phyloP scores from a whole-genome alignment of 2,329 filamentous ascomycete genomes.

The Apiospora hydei region DNA sequence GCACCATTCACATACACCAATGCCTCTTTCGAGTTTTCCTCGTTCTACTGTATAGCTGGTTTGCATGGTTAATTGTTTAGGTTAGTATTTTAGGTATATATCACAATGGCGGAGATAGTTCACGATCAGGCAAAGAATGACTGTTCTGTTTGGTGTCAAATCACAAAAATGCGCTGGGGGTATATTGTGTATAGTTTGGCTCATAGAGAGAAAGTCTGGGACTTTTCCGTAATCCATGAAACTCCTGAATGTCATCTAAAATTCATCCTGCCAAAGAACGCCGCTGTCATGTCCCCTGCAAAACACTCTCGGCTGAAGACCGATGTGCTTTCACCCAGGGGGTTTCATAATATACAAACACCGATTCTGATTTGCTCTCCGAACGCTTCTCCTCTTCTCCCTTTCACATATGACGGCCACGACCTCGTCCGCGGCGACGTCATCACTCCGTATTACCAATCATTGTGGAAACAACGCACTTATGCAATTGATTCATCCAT shows the following conservation, averaged over 20 bases:
- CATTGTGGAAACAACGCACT: not conserved
- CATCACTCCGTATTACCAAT: constrained; percentile 26
- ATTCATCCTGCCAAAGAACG: constrained; percentile 27
- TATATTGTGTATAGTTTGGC: constrained; percentile 39
- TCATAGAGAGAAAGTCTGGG: constrained; percentile 30
- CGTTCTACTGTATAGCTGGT: not conserved
- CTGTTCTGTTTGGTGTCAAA: constrained; percentile 28
- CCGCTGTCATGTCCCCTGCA: constrained; percentile 24
- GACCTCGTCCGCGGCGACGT: not conserved
- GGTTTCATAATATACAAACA: constrained; percentile 28
- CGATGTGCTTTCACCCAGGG: constrained; percentile 3
- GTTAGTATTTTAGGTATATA: not conserved
- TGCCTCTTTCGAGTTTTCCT: not conserved
- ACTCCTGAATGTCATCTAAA: constrained; percentile 39
- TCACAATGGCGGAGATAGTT: not conserved
- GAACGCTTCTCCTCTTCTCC: constrained; percentile 25
- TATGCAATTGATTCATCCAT: constrained; percentile 48
- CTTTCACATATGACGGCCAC: not conserved
- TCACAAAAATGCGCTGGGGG: constrained; percentile 43
- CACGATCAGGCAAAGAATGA: not conserved
- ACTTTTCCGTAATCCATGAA: constrained; percentile 39
- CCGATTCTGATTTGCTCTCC: not conserved
- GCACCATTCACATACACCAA: not conserved
- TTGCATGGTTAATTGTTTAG: not conserved
- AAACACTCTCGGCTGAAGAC: constrained; percentile 1